Conservation (phyloP, 345 rosid species). For the Orychophragmus violaceus region DNA sequence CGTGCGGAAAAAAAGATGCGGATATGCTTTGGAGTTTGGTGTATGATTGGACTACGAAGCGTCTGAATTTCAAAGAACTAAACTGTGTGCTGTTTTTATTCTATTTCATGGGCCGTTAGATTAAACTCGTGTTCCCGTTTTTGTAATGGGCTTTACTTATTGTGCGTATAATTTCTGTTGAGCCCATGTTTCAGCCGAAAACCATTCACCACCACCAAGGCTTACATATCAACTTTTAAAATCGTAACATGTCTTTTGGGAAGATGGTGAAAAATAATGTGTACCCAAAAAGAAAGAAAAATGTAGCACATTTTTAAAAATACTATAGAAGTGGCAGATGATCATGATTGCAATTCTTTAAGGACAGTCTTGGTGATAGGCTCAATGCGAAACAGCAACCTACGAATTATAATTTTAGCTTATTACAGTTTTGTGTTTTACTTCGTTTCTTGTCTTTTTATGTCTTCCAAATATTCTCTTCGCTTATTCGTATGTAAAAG, state of each 20-base stretch:
- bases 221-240: not conserved
- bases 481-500: not conserved
- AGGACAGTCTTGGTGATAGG: conserved; percentile 22
- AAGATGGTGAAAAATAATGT: not conserved
- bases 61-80: not conserved
- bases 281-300: conserved; percentile 4
- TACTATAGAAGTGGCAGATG: conserved; percentile 15
- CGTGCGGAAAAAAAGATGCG: conserved; percentile 25
- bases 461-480: conserved; percentile 28
- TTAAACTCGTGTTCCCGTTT: not conserved
- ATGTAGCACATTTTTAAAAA: conserved; percentile 8
- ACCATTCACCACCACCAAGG: not conserved
- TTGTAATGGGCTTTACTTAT: not conserved
- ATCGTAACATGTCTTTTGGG: not conserved
- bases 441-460: conserved; percentile 21
- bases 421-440: conserved; percentile 26
- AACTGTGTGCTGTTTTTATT: conserved; percentile 13
- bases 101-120: conserved; percentile 7
- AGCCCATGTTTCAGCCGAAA: conserved; percentile 1
- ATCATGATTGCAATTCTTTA: conserved; percentile 26
- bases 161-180: not conserved
- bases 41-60: conserved; percentile 7
- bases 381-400: conserved; percentile 27
- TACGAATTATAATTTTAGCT: conserved; percentile 22
- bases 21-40: conserved; percentile 10